Base-by-base conservation (phyloP, 805 yeast species). In the Wickerhamiella dianesei region DNA sequence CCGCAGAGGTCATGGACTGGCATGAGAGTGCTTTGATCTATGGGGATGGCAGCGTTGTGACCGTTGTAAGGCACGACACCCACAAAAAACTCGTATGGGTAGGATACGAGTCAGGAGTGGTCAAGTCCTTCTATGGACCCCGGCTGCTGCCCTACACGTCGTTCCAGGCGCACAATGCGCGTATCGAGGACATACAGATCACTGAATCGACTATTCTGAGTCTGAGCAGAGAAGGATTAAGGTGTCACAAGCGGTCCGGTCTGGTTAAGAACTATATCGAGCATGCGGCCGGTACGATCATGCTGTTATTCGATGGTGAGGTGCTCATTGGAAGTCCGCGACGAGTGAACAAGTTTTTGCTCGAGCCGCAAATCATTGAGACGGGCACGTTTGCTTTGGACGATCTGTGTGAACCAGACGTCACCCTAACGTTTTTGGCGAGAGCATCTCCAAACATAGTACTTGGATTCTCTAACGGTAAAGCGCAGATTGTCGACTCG, bases 61-160 rank as follows among this genome's bases (percentile, higher is more conserved):
- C 74, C 68, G 57, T 68, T 69, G 54, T 70, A 5, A 22, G 47
- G 21, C 46, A 41, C 40, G 60, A 57, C 19, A 54, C 56, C 5
- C 25, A 40, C 25, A 44, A 50, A 21, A 92, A 88, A 55, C 66
- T 92, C 41, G 59, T 88, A 1, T 89, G 97, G 97, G 71, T 80
- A 1, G 95, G 94, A 16, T 92, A 84, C 59, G 61, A 39, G 1
- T 44, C 56, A 50, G 76, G 76, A 2, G 61, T 58, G 35, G 56
- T 72, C 8, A 60, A 64, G 3, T 68, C 74, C 1, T 69, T 59
- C 46, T 66, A 64, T 22, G 79, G 75, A 12, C 68, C 71, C 9
- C 65, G 68, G 9, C 62, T 79, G 43, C 64, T 67, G 3, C 72
- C 79, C 2, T 83, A 82, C 56, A 72, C 80, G 3, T 65, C 82